Evolutionary conservation across 164 flowering plant species (phyloP).

Genomic region (Euptelea pleiosperma): DNA sequence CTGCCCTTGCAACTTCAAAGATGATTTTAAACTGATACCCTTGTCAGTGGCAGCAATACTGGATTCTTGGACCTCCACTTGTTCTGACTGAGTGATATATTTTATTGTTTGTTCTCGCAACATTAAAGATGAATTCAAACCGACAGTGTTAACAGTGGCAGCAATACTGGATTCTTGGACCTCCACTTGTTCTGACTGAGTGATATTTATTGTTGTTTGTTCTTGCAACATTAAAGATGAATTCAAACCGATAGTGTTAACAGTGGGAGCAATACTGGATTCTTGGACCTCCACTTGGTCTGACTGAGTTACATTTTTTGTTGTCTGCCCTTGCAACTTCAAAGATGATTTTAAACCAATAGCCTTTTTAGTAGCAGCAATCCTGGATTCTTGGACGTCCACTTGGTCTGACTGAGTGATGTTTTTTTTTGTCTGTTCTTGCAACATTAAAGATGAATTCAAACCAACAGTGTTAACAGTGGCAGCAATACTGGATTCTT

Average conservation of each 20-base stretch:
- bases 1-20: conserved; percentile 9
- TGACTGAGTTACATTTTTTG: conserved; percentile 10
- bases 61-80: not conserved
- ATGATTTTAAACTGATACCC: not conserved
- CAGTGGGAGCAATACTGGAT: too few species aligned
- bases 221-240: too few species aligned
- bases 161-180: too few species aligned
- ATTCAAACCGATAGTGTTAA: too few species aligned
- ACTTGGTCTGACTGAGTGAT: not conserved
- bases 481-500: conserved; percentile 7
- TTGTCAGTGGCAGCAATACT: conserved; percentile 5
- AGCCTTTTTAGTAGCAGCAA: conserved; percentile 1
- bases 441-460: conserved; percentile 13
- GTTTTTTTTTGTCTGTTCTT: conserved; percentile 3
- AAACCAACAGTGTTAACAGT: conserved; percentile 1
- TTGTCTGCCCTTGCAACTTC: conserved; percentile 13
- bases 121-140: conserved; percentile 6
- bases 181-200: too few species aligned
- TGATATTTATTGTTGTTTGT: too few species aligned
- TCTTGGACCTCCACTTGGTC: not conserved
- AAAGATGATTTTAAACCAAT: not conserved
- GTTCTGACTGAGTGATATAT: conserved; percentile 1
- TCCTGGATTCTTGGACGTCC: conserved; percentile 3
- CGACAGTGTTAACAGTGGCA: conserved; percentile 2
- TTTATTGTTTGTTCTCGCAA: conserved; percentile 9